A percentile compares a stretch with the other conserved stretches of the same genome.
phyloP scores from a whole-genome alignment of 805 yeast species.

The Saccharomycopsis schoenii region DNA sequence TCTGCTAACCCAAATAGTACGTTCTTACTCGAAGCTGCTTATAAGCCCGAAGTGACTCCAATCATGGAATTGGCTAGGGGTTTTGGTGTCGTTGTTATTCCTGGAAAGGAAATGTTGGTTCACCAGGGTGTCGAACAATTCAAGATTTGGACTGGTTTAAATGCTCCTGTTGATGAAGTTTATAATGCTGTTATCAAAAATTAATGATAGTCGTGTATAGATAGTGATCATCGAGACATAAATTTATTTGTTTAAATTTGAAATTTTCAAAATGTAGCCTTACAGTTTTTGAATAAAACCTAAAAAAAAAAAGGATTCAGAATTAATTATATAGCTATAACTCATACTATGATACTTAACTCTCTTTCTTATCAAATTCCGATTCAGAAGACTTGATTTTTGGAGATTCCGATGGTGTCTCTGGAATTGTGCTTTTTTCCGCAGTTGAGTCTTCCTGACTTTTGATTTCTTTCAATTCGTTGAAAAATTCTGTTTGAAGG shows the following conservation, averaged over 20 bases:
- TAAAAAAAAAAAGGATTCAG: background rate
- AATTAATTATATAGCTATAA: background rate
- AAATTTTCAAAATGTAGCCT: background rate
- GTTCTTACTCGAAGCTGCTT: constrained; percentile 81
- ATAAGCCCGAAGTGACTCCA: constrained; percentile 82
- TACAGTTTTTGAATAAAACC: background rate
- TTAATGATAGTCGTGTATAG: background rate
- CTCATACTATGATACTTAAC: background rate
- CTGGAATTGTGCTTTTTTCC: background rate
- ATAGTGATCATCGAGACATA: background rate
- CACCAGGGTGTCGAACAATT: constrained; percentile 91
- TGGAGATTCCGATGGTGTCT: background rate
- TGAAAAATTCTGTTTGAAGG: constrained; percentile 5
- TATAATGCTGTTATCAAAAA: constrained; percentile 43
- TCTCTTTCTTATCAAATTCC: background rate
- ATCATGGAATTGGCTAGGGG: constrained; percentile 70
- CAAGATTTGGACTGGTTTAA: constrained; percentile 57
- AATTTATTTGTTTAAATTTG: background rate
- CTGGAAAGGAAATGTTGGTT: constrained; percentile 87
- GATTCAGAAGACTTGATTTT: background rate
- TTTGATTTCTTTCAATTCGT: constrained; percentile 5
- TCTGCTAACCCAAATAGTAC: constrained; percentile 30
- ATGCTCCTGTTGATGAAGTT: constrained; percentile 53
- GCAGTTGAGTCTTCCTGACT: background rate
- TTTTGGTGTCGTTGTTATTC: constrained; percentile 68